phyloP scores from a whole-genome alignment of 2,329 filamentous ascomycete genomes.

The Penicillium vulpinum region DNA sequence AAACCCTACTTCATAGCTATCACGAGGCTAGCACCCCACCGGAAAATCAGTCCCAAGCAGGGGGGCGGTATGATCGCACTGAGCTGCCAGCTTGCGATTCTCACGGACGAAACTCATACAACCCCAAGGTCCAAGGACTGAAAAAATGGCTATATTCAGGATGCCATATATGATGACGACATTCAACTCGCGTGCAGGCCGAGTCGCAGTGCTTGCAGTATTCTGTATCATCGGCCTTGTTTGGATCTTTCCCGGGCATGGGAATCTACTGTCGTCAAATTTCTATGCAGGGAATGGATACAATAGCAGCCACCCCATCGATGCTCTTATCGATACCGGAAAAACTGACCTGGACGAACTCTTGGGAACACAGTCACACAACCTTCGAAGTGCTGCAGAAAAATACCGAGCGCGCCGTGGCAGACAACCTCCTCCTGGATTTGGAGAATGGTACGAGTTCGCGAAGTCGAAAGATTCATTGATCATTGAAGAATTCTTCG shows the following conservation, averaged over 20 bases:
- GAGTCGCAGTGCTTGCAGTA: neutral
- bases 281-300: neutral
- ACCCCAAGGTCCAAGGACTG: neutral
- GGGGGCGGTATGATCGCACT: neutral
- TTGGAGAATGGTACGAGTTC: conserved; percentile 51
- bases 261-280: neutral
- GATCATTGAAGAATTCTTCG: conserved; percentile 53
- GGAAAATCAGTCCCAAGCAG: neutral
- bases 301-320: conserved; percentile 17
- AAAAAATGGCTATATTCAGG: neutral
- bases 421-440: conserved; percentile 53
- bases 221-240: neutral
- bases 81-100: neutral
- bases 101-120: neutral
- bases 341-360: conserved; percentile 16
- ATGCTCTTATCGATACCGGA: conserved; percentile 18
- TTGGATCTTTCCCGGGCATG: neutral
- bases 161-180: neutral
- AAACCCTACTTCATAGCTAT: neutral
- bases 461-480: conserved; percentile 45
- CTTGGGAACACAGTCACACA: conserved; percentile 34
- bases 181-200: conserved; percentile 3
- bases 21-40: neutral
- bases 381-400: conserved; percentile 40
- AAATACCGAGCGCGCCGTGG: conserved; percentile 48